Evolutionary conservation across 208 protist species (phyloP).

Genomic region (Trypanosoma mega): DNA sequence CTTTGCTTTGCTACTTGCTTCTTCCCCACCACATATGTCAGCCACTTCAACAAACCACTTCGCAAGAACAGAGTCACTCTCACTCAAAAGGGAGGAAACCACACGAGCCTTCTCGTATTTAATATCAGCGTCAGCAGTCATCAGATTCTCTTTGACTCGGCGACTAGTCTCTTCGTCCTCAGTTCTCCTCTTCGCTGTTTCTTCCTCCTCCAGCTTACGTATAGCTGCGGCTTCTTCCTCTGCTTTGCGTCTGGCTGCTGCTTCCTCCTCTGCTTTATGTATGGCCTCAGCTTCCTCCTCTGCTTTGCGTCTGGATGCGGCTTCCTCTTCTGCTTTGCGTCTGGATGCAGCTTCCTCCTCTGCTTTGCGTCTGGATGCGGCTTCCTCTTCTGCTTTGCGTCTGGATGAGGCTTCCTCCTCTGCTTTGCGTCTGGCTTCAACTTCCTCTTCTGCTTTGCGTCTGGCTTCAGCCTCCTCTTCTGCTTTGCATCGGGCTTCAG

Average conservation of each 20-base stretch:
- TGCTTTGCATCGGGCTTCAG: not conserved
- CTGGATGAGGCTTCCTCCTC: not conserved
- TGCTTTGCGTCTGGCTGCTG: not conserved
- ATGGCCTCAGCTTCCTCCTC: constrained; percentile 4
- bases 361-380: not conserved
- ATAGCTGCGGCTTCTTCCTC: not conserved
- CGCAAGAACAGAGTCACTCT: no score
- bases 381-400: not conserved
- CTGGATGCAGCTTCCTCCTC: not conserved
- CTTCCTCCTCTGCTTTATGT: constrained; percentile 4
- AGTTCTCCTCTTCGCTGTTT: not conserved
- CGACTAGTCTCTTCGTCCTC: not conserved
- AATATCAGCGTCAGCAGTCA: not conserved
- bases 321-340: not conserved
- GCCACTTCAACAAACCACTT: no score
- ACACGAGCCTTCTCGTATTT: no score
- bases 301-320: not conserved
- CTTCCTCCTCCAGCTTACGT: constrained; percentile 3
- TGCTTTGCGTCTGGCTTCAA: not conserved
- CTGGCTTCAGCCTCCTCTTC: not conserved
- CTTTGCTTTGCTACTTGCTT: constrained; percentile 1
- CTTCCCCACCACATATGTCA: no score
- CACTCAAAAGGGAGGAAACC: no score
- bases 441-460: constrained; percentile 9
- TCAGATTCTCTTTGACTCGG: not conserved